Conservation (phyloP, 768 basidiomycete genomes). For the Suillus clintonianus region DNA sequence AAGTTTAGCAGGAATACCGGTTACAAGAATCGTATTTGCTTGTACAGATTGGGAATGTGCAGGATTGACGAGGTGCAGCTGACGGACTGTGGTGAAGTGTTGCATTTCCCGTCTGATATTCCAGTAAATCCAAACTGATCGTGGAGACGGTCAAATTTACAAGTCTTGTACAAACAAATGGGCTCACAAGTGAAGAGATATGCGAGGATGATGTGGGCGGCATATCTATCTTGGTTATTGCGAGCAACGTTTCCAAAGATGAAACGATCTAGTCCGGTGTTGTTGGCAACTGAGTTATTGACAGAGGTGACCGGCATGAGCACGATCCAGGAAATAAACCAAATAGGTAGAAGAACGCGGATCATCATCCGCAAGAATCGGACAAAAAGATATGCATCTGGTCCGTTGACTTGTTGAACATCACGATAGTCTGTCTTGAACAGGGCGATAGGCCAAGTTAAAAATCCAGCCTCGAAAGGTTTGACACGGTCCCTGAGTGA, state of each 20-base stretch:
- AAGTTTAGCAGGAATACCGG: slow-evolving; percentile 81
- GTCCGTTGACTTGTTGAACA: slow-evolving; percentile 70
- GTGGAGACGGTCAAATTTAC: slow-evolving; percentile 3
- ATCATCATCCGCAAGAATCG: slow-evolving; percentile 87
- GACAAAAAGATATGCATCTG: slow-evolving; percentile 93
- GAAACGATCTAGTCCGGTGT: slow-evolving; percentile 65
- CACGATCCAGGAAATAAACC: slow-evolving; percentile 85
- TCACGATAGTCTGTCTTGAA: slow-evolving; percentile 61
- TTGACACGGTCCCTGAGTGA: slow-evolving; percentile 54
- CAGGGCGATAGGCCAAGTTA: slow-evolving; percentile 71
- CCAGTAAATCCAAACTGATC: slow-evolving; percentile 80
- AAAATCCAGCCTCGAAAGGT: slow-evolving; percentile 48
- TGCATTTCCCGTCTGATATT: slow-evolving; percentile 80
- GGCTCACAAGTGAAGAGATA: slow-evolving; percentile 78
- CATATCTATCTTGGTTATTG: slow-evolving; percentile 57
- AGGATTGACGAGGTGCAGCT: slow-evolving; percentile 76
- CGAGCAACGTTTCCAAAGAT: slow-evolving; percentile 77
- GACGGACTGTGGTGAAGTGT: slow-evolving; percentile 78
- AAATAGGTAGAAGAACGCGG: slow-evolving; percentile 84
- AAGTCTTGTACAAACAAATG: not conserved
- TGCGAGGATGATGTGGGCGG: slow-evolving; percentile 75
- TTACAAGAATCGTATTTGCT: slow-evolving; percentile 88
- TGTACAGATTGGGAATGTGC: slow-evolving; percentile 77
- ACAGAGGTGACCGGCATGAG: slow-evolving; percentile 76
- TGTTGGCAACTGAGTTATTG: slow-evolving; percentile 45